phyloP scores from a whole-genome alignment of 495 filamentous ascomycete genomes.

The Aspergillus asperescens region DNA sequence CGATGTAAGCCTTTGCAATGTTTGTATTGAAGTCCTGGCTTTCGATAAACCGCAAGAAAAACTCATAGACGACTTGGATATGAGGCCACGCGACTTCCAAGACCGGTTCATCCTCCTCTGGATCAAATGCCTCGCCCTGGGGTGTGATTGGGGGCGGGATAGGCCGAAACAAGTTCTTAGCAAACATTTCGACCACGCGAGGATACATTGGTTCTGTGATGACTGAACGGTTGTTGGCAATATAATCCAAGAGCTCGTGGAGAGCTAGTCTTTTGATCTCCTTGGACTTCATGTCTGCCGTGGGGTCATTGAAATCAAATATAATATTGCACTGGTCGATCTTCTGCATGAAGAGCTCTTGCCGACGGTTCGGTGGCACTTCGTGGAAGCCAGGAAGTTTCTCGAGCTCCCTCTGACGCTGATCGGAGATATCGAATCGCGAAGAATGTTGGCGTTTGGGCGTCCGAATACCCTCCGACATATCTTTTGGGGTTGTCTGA shows the following conservation, averaged over 20 bases:
- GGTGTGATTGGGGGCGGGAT: conserved; percentile 97
- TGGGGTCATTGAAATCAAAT: conserved; percentile 99
- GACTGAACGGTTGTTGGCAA: conserved; percentile 95
- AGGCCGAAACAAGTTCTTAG: conserved; percentile 95
- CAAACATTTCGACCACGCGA: conserved; percentile 97
- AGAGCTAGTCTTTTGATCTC: conserved; percentile 97
- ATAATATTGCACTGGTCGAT: conserved; percentile 99
- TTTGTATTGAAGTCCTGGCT: conserved; percentile 99
- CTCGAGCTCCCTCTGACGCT: conserved; percentile 84
- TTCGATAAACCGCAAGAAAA: conserved; percentile 98
- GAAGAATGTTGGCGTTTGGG: conserved; percentile 96
- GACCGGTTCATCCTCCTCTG: conserved; percentile 97
- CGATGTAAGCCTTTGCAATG: conserved; percentile 97
- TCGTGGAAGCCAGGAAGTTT: conserved; percentile 99
- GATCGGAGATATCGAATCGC: conserved; percentile 93
- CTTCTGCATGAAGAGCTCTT: conserved; percentile 99
- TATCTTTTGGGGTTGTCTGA: conserved; percentile 89
- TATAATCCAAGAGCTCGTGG: conserved; percentile 95
- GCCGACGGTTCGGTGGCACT: conserved; percentile 87
- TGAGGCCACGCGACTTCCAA: conserved; percentile 99
- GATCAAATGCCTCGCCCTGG: conserved; percentile 96
- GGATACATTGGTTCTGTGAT: conserved; percentile 99
- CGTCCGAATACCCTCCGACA: conserved; percentile 90
- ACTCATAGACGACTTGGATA: conserved; percentile 99
- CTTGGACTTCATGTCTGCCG: conserved; percentile 99